These are phyloP conservation scores for Penicillium frequentans DNA, from an alignment of 2,329 filamentous ascomycete genomes.

Conservation along the genomic window DNA sequence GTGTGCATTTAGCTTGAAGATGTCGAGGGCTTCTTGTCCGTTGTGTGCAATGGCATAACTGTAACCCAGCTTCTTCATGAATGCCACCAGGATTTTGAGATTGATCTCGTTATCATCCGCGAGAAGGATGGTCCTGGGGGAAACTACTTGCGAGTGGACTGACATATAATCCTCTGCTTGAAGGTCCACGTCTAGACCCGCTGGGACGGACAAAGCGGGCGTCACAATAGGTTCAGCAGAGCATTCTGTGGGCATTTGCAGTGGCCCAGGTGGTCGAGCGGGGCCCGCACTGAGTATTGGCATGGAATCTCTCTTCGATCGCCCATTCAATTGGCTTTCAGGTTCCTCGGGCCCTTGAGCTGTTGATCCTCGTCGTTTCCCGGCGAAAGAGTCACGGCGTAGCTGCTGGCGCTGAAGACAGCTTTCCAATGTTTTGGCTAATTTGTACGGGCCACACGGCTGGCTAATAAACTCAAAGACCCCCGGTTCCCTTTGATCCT, in stretches of 20 bases:
- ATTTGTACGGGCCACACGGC: conserved; percentile 3
- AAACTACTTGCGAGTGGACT: background rate
- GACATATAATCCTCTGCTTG: background rate
- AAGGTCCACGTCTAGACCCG: background rate
- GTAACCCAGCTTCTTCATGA: conserved; percentile 29
- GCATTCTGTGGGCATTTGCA: background rate
- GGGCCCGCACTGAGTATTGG: background rate
- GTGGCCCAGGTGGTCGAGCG: background rate
- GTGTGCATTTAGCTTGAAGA: conserved; percentile 18
- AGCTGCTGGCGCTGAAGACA: background rate
- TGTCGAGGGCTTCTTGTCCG: conserved; percentile 36
- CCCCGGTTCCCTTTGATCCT: background rate
- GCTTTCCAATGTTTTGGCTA: conserved; percentile 6
- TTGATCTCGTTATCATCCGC: conserved; percentile 43
- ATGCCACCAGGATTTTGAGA: conserved; percentile 33
- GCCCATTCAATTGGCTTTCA: background rate
- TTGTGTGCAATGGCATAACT: conserved; percentile 33
- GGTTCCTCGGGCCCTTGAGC: background rate
- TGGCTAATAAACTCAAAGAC: conserved; percentile 29
- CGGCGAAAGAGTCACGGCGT: background rate
- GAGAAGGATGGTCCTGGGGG: conserved; percentile 24
- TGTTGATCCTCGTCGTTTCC: background rate
- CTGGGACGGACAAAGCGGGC: background rate
- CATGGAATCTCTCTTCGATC: background rate
- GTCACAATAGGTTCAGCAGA: background rate